Conservation (phyloP, 225 moss, liverwort and hornwort genomes). For the Pseudoscleropodium purum region DNA sequence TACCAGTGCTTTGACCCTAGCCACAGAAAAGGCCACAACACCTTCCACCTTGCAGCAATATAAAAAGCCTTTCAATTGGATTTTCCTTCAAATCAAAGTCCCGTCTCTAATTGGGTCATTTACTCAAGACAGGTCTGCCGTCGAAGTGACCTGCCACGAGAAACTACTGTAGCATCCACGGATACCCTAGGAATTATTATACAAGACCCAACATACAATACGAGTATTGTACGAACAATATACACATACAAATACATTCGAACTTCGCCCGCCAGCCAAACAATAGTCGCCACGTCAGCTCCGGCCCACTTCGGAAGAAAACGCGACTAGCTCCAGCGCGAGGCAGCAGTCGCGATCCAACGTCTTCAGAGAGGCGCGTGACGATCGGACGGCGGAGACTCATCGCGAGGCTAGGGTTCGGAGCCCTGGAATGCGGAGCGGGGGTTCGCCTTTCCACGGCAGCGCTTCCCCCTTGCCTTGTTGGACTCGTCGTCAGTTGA, state of each 20-base stretch:
- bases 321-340: neutral
- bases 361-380: neutral
- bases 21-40: neutral
- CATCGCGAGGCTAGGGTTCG: neutral
- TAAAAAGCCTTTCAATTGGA: neutral
- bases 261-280: neutral
- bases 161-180: neutral
- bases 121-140: neutral
- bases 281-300: neutral
- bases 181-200: neutral
- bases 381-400: neutral
- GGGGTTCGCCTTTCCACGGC: constrained; percentile 7
- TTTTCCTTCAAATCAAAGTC: neutral
- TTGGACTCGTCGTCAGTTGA: constrained; percentile 16
- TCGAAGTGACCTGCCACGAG: neutral
- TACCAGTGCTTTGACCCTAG: neutral
- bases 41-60: neutral
- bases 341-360: neutral
- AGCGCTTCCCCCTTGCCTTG: neutral
- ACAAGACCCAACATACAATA: too few relatives aligned
- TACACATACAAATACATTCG: neutral
- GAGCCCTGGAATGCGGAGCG: neutral
- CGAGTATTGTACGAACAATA: too few relatives aligned
- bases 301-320: neutral
- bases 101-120: neutral